phyloP scores from a whole-genome alignment of 75 land plant species.

The Pinus tabuliformis region DNA sequence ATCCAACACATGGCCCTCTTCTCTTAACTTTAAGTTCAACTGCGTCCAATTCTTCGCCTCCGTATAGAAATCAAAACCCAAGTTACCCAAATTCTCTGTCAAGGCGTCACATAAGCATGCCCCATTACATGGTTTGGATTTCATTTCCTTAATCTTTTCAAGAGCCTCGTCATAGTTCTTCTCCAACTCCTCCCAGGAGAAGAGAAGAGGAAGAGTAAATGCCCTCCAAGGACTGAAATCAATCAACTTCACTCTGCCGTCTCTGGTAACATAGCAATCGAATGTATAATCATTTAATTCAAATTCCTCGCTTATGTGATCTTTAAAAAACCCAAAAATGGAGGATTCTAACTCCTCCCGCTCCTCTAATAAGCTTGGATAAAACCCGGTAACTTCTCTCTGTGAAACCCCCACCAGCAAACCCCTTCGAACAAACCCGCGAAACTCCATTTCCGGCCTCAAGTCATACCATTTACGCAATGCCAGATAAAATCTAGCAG shows the following conservation, averaged over 20 bases:
- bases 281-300: slow-evolving; percentile 68
- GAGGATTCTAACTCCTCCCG: slow-evolving; percentile 19
- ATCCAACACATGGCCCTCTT: slow-evolving; percentile 29
- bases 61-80: not conserved
- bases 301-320: slow-evolving; percentile 45
- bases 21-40: slow-evolving; percentile 10
- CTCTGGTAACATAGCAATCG: slow-evolving; percentile 73
- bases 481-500: slow-evolving; percentile 51
- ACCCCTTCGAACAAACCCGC: slow-evolving; percentile 59
- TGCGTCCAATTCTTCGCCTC: not conserved
- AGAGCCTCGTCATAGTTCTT: slow-evolving; percentile 7
- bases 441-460: slow-evolving; percentile 86
- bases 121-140: not conserved
- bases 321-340: slow-evolving; percentile 47
- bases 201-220: slow-evolving; percentile 74
- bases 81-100: not conserved
- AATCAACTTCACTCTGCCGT: slow-evolving; percentile 58
- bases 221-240: slow-evolving; percentile 90
- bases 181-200: slow-evolving; percentile 89
- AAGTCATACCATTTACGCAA: slow-evolving; percentile 80
- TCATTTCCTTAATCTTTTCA: slow-evolving; percentile 1
- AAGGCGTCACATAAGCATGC: not conserved
- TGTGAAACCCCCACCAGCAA: slow-evolving; percentile 70
- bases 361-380: slow-evolving; percentile 52
- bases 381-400: slow-evolving; percentile 83